Base-by-base conservation (phyloP, 352 stramenopile genomes). In the Pythium myriotylum region DNA sequence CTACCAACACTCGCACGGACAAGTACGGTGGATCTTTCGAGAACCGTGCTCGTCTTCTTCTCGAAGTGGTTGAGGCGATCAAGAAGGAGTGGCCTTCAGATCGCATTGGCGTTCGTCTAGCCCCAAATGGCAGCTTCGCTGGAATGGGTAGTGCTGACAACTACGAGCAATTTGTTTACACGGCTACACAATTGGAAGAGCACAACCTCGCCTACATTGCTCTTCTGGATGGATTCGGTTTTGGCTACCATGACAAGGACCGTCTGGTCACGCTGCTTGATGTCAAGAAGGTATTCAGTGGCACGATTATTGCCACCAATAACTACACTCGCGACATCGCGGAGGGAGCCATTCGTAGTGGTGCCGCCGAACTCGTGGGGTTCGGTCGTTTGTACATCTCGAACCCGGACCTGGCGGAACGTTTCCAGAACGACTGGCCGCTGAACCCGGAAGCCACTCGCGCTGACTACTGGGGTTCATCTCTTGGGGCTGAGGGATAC, bases 1-100 rank as follows among this genome's bases (percentile, higher is more conserved):
- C 24, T n/a, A 59, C 54, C 48, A 96, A 96, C 69, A 67, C 65
- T n/a, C 76, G 81, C 37, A 85, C 67, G 0, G 86, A 94, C 69
- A 42, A 76, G 47, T 95, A 94, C 48, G 86, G 84, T 23, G 84
- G 84, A 41, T 78, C 50, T 24, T 56, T 82, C 20, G 82, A 92
- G 49, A 92, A 91, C 56, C 76, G 82, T 20, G 54, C 62, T 27
- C 66, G 70, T n/a, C 72, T 93, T n/a, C 61, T 91, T 24, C 57
- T 70, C 12, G 72, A 89, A 63, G 52, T 82, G 55, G 17, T 92
- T 62, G 62, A 84, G 62, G 66, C 64, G 0, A n/a, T 82, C 33
- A 45, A 54, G 22, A 32, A 22, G 20, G 40, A 41, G 48, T 48
- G 29, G 22, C 33, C 52, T 19, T 32, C 59, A n/a, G 29, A 50